Evolutionary conservation across 2,329 filamentous ascomycete genomes (phyloP).

Genomic region (Falciphora oryzae): DNA sequence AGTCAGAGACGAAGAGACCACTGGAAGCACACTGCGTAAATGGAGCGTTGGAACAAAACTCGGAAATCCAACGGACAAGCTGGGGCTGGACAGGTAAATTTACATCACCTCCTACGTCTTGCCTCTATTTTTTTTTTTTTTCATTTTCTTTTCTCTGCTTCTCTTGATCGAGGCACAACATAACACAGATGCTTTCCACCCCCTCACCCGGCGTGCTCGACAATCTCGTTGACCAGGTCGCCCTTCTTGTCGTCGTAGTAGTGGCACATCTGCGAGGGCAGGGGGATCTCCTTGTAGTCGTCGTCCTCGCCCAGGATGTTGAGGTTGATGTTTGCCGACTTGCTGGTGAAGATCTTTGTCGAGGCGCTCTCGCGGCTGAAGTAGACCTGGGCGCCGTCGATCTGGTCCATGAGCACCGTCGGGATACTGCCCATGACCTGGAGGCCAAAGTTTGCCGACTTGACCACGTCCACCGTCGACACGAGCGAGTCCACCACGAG

Average conservation of each 20-base stretch:
- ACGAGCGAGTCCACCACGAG: conserved; percentile 86
- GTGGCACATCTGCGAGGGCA: conserved; percentile 86
- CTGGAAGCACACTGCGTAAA: neutral
- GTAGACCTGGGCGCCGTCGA: conserved; percentile 85
- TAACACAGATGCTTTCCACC: neutral
- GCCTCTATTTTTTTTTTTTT: neutral
- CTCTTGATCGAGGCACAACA: neutral
- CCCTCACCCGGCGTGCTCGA: conserved; percentile 72
- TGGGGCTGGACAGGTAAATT: neutral
- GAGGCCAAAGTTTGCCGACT: conserved; percentile 89
- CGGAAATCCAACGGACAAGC: neutral
- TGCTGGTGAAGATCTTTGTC: conserved; percentile 85
- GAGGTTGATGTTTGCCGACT: conserved; percentile 81
- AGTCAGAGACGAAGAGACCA: neutral
- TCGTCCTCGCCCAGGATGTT: conserved; percentile 70
- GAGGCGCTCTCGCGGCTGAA: conserved; percentile 71
- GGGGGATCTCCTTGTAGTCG: conserved; percentile 79
- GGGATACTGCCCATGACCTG: conserved; percentile 83
- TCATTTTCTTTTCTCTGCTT: conserved; percentile 3
- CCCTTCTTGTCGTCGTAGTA: conserved; percentile 64
- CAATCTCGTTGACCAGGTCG: conserved; percentile 84
- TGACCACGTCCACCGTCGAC: conserved; percentile 90
- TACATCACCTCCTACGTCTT: neutral
- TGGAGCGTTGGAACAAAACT: neutral
- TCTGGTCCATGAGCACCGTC: conserved; percentile 85